These are phyloP conservation scores for Trichoderma arundinaceum DNA, from an alignment of 2,329 filamentous ascomycete genomes.

Conservation along the genomic window DNA sequence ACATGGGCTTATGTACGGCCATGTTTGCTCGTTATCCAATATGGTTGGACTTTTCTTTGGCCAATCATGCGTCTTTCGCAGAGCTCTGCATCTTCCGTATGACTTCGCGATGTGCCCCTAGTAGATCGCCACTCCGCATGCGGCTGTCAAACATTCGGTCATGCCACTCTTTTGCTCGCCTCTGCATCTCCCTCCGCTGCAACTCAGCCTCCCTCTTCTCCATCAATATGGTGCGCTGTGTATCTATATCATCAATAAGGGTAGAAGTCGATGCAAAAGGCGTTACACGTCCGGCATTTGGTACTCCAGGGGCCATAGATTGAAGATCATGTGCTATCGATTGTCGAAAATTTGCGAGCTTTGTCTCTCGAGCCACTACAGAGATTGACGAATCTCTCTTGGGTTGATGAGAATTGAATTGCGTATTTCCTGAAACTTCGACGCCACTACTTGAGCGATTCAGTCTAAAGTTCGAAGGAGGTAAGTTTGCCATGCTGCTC, in stretches of 20 bases:
- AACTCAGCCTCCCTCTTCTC: slow-evolving; percentile 68
- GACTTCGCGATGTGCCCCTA: slow-evolving; percentile 77
- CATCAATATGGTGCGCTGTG: slow-evolving; percentile 62
- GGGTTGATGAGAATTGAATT: slow-evolving; percentile 63
- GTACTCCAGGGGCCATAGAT: slow-evolving; percentile 46
- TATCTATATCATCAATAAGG: slow-evolving; percentile 52
- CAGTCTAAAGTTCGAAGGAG: slow-evolving; percentile 38
- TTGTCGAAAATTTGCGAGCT: slow-evolving; percentile 70
- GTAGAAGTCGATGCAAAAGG: slow-evolving; percentile 46
- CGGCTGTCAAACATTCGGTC: slow-evolving; percentile 72
- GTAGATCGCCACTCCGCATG: slow-evolving; percentile 77
- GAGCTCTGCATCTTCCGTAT: slow-evolving; percentile 76
- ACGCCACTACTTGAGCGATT: slow-evolving; percentile 35
- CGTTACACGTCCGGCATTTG: slow-evolving; percentile 46
- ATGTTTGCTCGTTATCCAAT: not conserved
- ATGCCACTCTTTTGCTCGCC: slow-evolving; percentile 60
- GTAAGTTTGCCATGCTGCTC: slow-evolving; percentile 48
- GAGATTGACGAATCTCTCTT: slow-evolving; percentile 53
- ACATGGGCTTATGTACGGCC: slow-evolving; percentile 6
- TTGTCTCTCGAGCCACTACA: slow-evolving; percentile 57
- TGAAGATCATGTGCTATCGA: slow-evolving; percentile 68
- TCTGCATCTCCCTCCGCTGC: slow-evolving; percentile 63
- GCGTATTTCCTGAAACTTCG: slow-evolving; percentile 43
- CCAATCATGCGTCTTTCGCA: slow-evolving; percentile 43
- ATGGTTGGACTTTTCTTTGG: not conserved